These are phyloP conservation scores for Neurospora hispaniola DNA, from an alignment of 495 filamentous ascomycete genomes.

Conservation along the genomic window DNA sequence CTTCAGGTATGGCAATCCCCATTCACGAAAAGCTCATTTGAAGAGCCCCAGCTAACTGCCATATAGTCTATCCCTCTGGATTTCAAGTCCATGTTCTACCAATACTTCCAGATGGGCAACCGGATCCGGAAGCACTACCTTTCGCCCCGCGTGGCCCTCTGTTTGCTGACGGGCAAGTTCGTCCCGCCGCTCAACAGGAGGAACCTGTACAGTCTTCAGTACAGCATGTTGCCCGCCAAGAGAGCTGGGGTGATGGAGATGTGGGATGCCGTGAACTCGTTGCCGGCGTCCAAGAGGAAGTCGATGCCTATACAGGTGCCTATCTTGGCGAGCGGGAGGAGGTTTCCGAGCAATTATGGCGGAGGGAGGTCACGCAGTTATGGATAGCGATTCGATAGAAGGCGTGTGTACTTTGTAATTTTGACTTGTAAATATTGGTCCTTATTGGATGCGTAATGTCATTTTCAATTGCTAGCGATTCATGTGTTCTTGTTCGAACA, in stretches of 20 bases:
- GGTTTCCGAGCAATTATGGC: slow-evolving; percentile 12
- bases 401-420: not conserved
- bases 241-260: slow-evolving; percentile 73
- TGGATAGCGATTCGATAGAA: slow-evolving; percentile 8
- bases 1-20: slow-evolving; percentile 49
- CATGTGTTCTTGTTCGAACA: not conserved
- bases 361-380: slow-evolving; percentile 17
- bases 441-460: not conserved
- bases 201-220: slow-evolving; percentile 93
- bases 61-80: slow-evolving; percentile 75
- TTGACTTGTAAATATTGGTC: not conserved
- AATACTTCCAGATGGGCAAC: slow-evolving; percentile 90
- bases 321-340: slow-evolving; percentile 17
- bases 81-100: slow-evolving; percentile 87
- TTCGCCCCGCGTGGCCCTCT: slow-evolving; percentile 75
- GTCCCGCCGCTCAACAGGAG: slow-evolving; percentile 85
- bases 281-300: slow-evolving; percentile 42
- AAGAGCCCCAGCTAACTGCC: not conserved
- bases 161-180: slow-evolving; percentile 79
- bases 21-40: not conserved
- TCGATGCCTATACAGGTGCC: slow-evolving; percentile 15
- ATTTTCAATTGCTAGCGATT: not conserved
- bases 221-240: slow-evolving; percentile 87
- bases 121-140: slow-evolving; percentile 93
- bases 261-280: slow-evolving; percentile 54